Conservation (phyloP, 2,329 filamentous ascomycete genomes). For the Aspergillus neoniger region DNA sequence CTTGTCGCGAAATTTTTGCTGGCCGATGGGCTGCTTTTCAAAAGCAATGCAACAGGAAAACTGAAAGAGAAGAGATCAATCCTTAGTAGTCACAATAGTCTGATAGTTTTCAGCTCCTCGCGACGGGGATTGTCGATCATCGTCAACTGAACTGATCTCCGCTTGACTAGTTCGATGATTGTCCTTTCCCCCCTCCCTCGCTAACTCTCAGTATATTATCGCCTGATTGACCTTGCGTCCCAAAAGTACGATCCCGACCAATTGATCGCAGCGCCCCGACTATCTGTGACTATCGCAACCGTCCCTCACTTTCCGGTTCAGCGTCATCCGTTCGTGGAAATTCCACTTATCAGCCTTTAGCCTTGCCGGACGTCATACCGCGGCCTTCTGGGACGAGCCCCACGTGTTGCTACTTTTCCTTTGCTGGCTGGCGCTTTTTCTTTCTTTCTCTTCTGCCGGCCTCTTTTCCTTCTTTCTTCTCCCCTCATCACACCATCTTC, state of each 20-base stretch:
- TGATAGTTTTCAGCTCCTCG: not conserved
- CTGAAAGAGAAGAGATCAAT: no score
- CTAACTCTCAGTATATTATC: not conserved
- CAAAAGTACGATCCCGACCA: slow-evolving; percentile 5
- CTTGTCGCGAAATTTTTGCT: not conserved
- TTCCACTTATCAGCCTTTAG: slow-evolving; percentile 4
- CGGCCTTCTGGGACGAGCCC: slow-evolving; percentile 18
- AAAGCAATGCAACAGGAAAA: no score
- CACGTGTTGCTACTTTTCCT: slow-evolving; percentile 21
- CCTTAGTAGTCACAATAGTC: no score
- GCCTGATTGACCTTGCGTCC: slow-evolving; percentile 3
- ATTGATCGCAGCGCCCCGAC: not conserved
- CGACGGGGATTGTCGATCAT: not conserved
- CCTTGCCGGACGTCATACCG: slow-evolving; percentile 27
- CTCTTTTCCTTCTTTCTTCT: not conserved
- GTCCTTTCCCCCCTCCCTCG: not conserved
- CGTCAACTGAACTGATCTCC: not conserved
- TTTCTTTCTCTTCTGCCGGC: not conserved
- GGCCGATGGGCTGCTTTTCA: not conserved
- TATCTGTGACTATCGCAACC: not conserved
- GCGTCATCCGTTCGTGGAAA: slow-evolving; percentile 18
- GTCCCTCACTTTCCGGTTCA: slow-evolving; percentile 1
- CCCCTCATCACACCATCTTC: not conserved
- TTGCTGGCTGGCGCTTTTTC: not conserved
- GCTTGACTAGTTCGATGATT: not conserved